phyloP scores from a whole-genome alignment of 73 alveolate species.

The Tetrahymena borealis region DNA sequence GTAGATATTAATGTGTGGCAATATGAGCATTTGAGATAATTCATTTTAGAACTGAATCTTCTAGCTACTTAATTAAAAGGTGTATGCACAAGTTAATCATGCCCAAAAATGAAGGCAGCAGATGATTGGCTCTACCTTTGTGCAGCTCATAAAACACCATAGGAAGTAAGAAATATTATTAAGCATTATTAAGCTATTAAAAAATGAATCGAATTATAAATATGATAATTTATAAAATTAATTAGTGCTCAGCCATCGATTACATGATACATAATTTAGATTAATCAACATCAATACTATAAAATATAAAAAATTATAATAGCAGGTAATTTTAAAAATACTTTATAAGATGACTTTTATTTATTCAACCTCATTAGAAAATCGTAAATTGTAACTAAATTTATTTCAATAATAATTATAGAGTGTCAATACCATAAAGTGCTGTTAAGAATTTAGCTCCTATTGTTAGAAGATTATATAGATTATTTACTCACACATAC shows the following conservation, averaged over 20 bases:
- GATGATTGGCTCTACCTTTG: constrained; percentile 97
- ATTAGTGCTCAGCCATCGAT: constrained; percentile 92
- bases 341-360: constrained; percentile 27
- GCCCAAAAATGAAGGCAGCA: constrained; percentile 98
- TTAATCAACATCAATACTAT: constrained; percentile 83
- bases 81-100: constrained; percentile 85
- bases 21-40: constrained; percentile 95
- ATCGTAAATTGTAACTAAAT: too few species aligned
- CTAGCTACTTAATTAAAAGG: constrained; percentile 91
- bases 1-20: constrained; percentile 94
- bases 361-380: neutral
- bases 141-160: constrained; percentile 94
- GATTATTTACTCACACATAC: constrained; percentile 92
- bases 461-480: constrained; percentile 90
- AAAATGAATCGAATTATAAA: neutral
- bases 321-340: constrained; percentile 3
- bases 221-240: neutral
- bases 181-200: too few species aligned
- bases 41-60: constrained; percentile 86
- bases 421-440: constrained; percentile 79
- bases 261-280: constrained; percentile 96
- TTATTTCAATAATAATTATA: neutral
- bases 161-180: constrained; percentile 61
- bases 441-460: constrained; percentile 73
- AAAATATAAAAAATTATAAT: constrained; percentile 71